These are phyloP conservation scores for Phytopythium cucurbitacearum DNA, from an alignment of 352 stramenopile genomes.

Conservation along the genomic window DNA sequence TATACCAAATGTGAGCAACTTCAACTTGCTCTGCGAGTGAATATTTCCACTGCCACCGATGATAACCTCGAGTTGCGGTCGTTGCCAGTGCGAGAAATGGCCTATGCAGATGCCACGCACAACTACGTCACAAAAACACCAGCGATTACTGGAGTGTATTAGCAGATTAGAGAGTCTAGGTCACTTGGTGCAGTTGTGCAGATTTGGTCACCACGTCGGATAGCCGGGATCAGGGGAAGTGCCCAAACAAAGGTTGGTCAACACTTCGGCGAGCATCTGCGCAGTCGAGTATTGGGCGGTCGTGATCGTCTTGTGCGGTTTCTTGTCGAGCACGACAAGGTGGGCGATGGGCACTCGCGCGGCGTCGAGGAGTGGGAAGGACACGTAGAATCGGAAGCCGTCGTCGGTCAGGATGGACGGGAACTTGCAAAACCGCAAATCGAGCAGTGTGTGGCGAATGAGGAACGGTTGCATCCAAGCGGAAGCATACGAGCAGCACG, in stretches of 20 bases:
- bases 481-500: constrained; percentile 36
- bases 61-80: too few species aligned
- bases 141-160: too few species aligned
- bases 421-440: constrained; percentile 55
- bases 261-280: constrained; percentile 33
- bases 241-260: constrained; percentile 6
- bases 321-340: constrained; percentile 41
- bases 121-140: too few species aligned
- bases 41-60: too few species aligned
- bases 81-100: too few species aligned
- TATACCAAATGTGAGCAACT: too few species aligned
- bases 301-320: constrained; percentile 40
- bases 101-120: too few species aligned
- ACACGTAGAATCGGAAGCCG: constrained; percentile 34
- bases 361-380: constrained; percentile 28
- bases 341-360: constrained; percentile 22
- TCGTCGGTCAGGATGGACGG: constrained; percentile 14
- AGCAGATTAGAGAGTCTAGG: too few species aligned
- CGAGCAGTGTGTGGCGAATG: constrained; percentile 34
- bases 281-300: constrained; percentile 60
- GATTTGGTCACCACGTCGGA: too few species aligned
- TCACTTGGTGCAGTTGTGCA: too few species aligned
- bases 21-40: too few species aligned
- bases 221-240: too few species aligned
- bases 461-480: constrained; percentile 31